Conservation (phyloP, 2,329 filamentous ascomycete species). For the Botryotinia calthae region DNA sequence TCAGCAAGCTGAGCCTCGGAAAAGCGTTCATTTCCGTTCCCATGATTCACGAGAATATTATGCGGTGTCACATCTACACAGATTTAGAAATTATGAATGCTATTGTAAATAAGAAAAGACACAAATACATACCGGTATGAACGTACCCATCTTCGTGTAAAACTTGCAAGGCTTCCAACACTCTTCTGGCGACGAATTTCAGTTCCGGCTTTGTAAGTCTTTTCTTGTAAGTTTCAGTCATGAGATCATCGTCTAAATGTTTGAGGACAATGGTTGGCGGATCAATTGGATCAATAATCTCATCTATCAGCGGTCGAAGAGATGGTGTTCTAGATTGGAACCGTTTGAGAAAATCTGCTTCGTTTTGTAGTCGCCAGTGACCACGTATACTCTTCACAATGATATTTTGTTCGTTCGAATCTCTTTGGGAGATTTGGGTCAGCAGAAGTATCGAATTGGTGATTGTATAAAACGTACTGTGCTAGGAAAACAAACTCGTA, state of each 20-base stretch:
- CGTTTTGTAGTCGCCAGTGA: conserved; percentile 1
- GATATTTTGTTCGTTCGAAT: neutral
- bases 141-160: conserved; percentile 13
- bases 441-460: neutral
- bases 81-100: neutral
- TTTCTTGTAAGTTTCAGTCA: neutral
- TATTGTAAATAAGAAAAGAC: neutral
- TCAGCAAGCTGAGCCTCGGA: neutral
- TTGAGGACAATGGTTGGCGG: conserved; percentile 6
- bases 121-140: conserved; percentile 3
- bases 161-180: conserved; percentile 3
- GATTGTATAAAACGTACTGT: neutral
- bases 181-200: neutral
- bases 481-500: neutral
- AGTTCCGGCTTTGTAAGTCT: conserved; percentile 8
- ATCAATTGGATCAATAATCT: conserved; percentile 13
- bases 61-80: conserved; percentile 7
- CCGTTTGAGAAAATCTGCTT: conserved; percentile 9
- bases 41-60: neutral
- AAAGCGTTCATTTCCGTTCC: neutral
- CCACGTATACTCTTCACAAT: neutral
- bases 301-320: conserved; percentile 10
- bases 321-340: neutral
- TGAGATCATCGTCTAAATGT: conserved; percentile 7
- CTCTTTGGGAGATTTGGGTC: neutral